Evolutionary conservation across 805 yeast species (phyloP).

Genomic region (Cyberlindnera suaveolens): DNA sequence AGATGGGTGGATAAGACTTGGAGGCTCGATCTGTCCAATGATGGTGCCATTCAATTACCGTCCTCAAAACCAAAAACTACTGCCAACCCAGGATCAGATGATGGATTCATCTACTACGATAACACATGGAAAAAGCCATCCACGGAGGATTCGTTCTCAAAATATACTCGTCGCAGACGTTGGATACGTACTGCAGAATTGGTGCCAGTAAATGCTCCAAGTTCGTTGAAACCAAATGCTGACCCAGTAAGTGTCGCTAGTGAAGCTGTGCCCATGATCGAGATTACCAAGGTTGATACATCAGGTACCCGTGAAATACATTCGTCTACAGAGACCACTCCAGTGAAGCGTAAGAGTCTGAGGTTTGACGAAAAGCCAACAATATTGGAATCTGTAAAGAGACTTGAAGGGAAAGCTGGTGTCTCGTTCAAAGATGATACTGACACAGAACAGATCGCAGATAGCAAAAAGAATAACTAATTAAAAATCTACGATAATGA

Average conservation of each 20-base stretch:
- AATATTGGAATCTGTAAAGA: constrained; percentile 19
- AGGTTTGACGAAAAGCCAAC: constrained; percentile 38
- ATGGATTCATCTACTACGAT: constrained; percentile 84
- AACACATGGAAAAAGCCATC: constrained; percentile 92
- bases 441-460: constrained; percentile 2
- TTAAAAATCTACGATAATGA: background rate
- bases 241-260: constrained; percentile 3
- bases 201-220: constrained; percentile 32
- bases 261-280: constrained; percentile 13
- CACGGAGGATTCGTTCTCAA: constrained; percentile 80
- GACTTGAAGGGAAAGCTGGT: constrained; percentile 10
- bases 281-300: constrained; percentile 20
- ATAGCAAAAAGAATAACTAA: background rate
- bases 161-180: constrained; percentile 89
- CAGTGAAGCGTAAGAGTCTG: constrained; percentile 34
- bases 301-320: constrained; percentile 10
- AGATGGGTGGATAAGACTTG: constrained; percentile 92
- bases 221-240: constrained; percentile 1
- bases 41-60: constrained; percentile 72
- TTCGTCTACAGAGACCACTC: constrained; percentile 6
- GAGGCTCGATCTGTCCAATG: constrained; percentile 85
- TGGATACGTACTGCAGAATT: constrained; percentile 95
- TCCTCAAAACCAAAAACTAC: constrained; percentile 46
- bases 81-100: constrained; percentile 71
- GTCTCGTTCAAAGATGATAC: constrained; percentile 4